Evolutionary conservation across 306 rosid species (phyloP), one percentile per base, ranked within the genome.

Genomic region (peach (Prunus persica)): DNA sequence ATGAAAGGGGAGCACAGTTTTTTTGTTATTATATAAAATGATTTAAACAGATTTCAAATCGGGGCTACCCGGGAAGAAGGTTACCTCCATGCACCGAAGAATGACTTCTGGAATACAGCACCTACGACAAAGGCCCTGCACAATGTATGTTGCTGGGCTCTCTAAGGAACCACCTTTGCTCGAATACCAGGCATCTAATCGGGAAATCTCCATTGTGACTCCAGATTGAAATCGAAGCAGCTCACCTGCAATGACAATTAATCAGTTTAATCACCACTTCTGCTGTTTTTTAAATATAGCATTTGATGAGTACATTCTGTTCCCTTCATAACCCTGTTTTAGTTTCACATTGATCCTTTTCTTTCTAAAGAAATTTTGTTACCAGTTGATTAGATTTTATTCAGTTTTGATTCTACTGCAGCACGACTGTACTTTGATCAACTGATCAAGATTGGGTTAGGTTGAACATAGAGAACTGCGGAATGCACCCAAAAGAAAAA

Each of bases 71-170:
- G 11, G 52, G 71, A 76, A 49, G 61, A 25, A 47, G 73, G 88
- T 85, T 85, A 92, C 99, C 88, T 95, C 97, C 97, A 92, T 85
- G 83, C 97, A 87, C 50, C 99, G 93, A 73, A 95, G 97, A 88
- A 92, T 83, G 81, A 89, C 74, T 87, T 95, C 99, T 0, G 99
- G 93, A 84, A 95, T 93, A 78, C 97, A 95, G 84, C 97, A 92
- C 85, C 91, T 87, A 65, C 90, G 96, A 79, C 99, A 95, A 38
- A 95, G 93, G 62, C 99, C 97, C 72, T 76, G 87, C 71, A 95
- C 93, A 66, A 92, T 87, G 86, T 87, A 89, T 50, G 91, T 84
- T 63, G 96, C 99, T 4, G 92, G 97, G 76, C 76, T 67, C 54
- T 79, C 87, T 56, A 89, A 70, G 72, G 85, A 84, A 71, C 97